Conservation (phyloP, 2,329 filamentous ascomycete genomes). For the Lasiodiplodia sp. region DNA sequence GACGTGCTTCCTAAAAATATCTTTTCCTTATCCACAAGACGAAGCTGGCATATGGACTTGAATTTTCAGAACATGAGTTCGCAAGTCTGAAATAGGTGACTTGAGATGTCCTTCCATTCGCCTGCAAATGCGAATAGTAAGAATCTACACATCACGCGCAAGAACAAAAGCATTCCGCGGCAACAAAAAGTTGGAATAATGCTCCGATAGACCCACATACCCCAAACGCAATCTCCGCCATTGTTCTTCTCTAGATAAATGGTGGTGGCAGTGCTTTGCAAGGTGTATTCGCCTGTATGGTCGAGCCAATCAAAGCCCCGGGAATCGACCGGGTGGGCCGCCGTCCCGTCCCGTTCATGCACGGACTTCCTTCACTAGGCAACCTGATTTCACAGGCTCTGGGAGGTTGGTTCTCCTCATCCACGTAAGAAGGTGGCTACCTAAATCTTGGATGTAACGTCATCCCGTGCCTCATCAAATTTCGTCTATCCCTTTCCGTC, state of each 20-base stretch:
- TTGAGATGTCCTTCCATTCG: no score
- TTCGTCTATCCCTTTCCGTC: neutral
- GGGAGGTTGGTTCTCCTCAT: neutral
- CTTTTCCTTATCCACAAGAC: no score
- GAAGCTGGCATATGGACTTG: no score
- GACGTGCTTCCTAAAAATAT: neutral
- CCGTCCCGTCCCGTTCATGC: neutral
- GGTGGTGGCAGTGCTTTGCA: neutral
- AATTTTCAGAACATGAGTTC: no score
- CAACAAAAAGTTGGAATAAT: no score
- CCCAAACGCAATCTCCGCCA: neutral
- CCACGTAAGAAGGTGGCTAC: neutral
- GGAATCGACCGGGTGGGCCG: neutral
- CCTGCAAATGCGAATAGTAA: no score
- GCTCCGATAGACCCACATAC: neutral
- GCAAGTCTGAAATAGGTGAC: no score
- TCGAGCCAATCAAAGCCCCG: neutral
- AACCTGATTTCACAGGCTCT: constrained; percentile 8
- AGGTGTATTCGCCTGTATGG: neutral
- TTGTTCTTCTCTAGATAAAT: neutral
- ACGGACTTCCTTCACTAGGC: neutral
- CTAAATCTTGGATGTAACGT: neutral
- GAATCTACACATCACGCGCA: no score
- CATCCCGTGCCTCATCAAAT: neutral
- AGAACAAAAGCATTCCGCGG: no score